These are phyloP conservation scores for Platismatia glauca DNA, from an alignment of 495 filamentous ascomycete genomes.

Conservation along the genomic window DNA sequence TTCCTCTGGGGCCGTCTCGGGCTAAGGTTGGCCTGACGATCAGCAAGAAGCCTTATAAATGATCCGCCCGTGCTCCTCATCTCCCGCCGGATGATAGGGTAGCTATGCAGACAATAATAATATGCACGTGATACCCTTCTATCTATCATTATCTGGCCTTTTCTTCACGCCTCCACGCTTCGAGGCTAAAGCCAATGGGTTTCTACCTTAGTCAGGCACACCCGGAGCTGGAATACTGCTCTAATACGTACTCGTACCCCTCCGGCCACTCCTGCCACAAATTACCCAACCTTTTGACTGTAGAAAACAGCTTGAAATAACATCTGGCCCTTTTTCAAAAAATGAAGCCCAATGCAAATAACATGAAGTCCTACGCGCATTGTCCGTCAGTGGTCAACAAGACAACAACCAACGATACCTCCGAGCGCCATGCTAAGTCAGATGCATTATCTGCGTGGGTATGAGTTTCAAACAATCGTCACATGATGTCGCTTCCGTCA, in stretches of 20 bases:
- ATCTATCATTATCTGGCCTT: too few relatives aligned
- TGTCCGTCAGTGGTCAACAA: neutral
- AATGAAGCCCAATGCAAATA: slow-evolving; percentile 2
- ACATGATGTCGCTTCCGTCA: neutral
- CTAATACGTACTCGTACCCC: neutral
- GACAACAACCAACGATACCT: slow-evolving; percentile 6
- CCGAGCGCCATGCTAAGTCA: slow-evolving; percentile 16
- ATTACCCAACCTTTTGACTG: neutral
- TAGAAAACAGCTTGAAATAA: neutral
- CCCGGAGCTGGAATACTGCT: neutral
- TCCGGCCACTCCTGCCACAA: too few relatives aligned
- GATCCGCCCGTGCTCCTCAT: too few relatives aligned
- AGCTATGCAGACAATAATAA: neutral
- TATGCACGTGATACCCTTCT: neutral
- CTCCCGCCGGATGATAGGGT: too few relatives aligned
- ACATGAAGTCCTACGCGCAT: slow-evolving; percentile 1
- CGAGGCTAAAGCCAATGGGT: neutral
- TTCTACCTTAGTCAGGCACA: slow-evolving; percentile 10
- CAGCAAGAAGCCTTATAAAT: neutral
- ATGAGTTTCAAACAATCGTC: neutral
- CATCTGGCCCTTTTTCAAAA: neutral
- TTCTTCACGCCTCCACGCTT: neutral
- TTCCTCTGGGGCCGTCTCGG: neutral
- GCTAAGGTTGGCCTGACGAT: slow-evolving; percentile 12
- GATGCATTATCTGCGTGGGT: neutral